phyloP scores from a whole-genome alignment of 2,329 filamentous ascomycete species.

The Fusarium sp. region DNA sequence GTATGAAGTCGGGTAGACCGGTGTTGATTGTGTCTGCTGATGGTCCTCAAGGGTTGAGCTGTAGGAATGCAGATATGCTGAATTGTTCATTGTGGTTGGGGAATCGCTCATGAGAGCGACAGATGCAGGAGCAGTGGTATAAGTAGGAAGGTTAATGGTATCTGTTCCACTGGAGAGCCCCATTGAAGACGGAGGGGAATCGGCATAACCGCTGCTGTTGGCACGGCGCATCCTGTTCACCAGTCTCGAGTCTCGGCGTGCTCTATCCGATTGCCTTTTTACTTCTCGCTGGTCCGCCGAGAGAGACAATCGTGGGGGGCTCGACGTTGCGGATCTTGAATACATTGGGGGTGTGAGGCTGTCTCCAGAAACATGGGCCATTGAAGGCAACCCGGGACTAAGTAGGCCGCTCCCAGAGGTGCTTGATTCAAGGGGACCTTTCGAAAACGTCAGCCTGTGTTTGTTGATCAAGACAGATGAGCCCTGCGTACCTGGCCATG shows the following conservation, averaged over 20 bases:
- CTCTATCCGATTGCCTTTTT: constrained; percentile 68
- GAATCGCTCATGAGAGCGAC: constrained; percentile 63
- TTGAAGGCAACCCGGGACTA: constrained; percentile 57
- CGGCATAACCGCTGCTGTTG: constrained; percentile 57
- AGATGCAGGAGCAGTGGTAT: constrained; percentile 60
- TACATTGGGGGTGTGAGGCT: constrained; percentile 61
- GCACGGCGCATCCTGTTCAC: constrained; percentile 60
- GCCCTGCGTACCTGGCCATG: constrained; percentile 57
- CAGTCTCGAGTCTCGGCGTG: constrained; percentile 66
- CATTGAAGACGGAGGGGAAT: constrained; percentile 49
- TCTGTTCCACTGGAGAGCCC: constrained; percentile 52
- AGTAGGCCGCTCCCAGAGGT: constrained; percentile 50
- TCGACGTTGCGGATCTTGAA: constrained; percentile 64
- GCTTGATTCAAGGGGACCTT: constrained; percentile 50
- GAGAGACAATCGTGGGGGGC: constrained; percentile 63
- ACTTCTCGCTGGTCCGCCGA: constrained; percentile 69
- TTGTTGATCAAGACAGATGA: background rate
- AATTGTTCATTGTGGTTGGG: constrained; percentile 53
- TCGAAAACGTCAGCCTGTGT: constrained; percentile 3
- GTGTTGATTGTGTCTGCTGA: constrained; percentile 48
- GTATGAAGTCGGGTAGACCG: constrained; percentile 48
- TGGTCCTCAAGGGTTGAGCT: constrained; percentile 59
- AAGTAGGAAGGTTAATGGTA: constrained; percentile 58
- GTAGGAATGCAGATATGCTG: constrained; percentile 61
- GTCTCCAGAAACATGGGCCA: constrained; percentile 58